Conservation (phyloP, 78 protist genomes). For the Carpediemonas membranifera region DNA sequence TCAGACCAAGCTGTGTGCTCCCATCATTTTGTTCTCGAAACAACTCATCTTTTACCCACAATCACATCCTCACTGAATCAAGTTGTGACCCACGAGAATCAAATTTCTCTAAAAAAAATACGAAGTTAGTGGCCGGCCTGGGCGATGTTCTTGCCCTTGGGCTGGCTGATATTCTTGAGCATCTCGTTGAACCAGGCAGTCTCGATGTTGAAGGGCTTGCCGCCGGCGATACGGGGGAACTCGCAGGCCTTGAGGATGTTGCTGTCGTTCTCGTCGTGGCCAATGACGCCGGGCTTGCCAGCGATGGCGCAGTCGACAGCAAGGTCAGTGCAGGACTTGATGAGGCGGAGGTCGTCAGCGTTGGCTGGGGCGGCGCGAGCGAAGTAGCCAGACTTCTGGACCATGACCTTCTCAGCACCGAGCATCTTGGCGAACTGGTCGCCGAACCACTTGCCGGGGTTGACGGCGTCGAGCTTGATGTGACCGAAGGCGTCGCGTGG, state of each 20-base stretch:
- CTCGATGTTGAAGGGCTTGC: constrained; percentile 5
- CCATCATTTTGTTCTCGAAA: too few relatives aligned
- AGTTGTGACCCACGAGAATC: too few relatives aligned
- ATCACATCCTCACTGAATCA: too few relatives aligned
- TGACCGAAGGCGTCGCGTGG: constrained; percentile 32
- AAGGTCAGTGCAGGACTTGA: not conserved
- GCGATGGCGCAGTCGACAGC: constrained; percentile 11
- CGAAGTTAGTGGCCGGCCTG: too few relatives aligned
- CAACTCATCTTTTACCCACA: too few relatives aligned
- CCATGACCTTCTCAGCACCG: constrained; percentile 18
- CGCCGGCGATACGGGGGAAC: constrained; percentile 19
- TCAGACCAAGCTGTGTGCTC: too few relatives aligned
- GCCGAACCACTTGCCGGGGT: not conserved
- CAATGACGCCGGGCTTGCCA: not conserved
- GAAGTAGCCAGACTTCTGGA: constrained; percentile 34
- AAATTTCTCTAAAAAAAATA: too few relatives aligned
- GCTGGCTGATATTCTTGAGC: constrained; percentile 18
- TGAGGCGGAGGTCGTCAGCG: not conserved
- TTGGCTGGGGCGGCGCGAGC: constrained; percentile 34
- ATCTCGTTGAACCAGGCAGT: constrained; percentile 1
- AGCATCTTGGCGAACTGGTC: constrained; percentile 1
- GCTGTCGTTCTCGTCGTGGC: not conserved
- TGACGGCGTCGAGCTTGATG: too few relatives aligned
- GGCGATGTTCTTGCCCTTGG: not conserved
- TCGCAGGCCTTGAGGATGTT: not conserved